Evolutionary conservation across 768 basidiomycete genomes (phyloP).

Genomic region (Kwoniella europaea): DNA sequence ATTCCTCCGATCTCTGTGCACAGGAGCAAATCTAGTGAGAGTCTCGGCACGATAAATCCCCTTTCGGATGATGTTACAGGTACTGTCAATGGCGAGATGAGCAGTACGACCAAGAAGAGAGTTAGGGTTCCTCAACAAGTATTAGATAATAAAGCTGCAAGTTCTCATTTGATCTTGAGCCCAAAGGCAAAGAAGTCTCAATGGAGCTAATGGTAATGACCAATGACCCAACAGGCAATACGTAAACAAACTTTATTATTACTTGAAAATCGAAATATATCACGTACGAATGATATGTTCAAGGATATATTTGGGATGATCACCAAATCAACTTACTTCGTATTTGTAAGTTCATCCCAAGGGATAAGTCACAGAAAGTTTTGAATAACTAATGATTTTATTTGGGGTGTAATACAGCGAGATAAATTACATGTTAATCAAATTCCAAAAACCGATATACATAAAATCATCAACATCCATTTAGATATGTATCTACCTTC

Average conservation of each 20-base stretch:
- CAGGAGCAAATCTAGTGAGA: conserved; percentile 4
- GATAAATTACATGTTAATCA: conserved; percentile 27
- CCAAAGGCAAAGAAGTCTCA: not conserved
- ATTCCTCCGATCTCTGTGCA: not conserved
- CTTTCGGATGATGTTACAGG: conserved; percentile 2
- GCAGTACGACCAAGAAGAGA: conserved; percentile 21
- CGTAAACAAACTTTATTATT: conserved; percentile 49
- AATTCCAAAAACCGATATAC: conserved; percentile 36
- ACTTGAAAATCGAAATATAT: conserved; percentile 40
- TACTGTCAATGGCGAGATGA: not conserved
- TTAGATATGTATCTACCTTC: conserved; percentile 49
- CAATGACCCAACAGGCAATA: conserved; percentile 37
- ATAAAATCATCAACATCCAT: conserved; percentile 36
- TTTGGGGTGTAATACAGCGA: conserved; percentile 22
- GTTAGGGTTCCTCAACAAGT: conserved; percentile 44
- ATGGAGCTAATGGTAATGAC: conserved; percentile 5
- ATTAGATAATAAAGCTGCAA: conserved; percentile 52
- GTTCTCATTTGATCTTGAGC: conserved; percentile 9
- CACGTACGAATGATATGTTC: conserved; percentile 47
- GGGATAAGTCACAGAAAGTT: not conserved
- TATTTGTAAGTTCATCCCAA: conserved; percentile 41
- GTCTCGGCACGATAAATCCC: not conserved
- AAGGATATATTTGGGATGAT: conserved; percentile 54
- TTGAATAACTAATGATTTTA: not conserved
- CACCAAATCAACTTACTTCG: conserved; percentile 52